A percentile compares a stretch with the other conserved stretches of the same genome.
phyloP scores from a whole-genome alignment of 257 asterid genomes.

The Ajuga chamaepitys region DNA sequence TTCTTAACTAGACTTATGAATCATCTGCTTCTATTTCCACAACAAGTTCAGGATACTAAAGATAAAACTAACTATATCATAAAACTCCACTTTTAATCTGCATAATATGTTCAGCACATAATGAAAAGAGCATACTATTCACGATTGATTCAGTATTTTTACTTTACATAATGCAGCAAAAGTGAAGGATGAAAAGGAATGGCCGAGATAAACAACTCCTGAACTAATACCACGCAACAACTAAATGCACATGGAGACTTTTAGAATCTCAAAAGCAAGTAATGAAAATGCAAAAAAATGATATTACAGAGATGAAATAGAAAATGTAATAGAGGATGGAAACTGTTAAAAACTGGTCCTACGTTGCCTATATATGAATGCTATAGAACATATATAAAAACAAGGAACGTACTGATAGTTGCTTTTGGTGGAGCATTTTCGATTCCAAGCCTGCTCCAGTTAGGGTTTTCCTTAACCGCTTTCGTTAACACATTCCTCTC shows the following conservation, averaged over 20 bases:
- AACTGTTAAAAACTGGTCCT: no score
- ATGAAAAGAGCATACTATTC: background rate
- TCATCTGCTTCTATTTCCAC: background rate
- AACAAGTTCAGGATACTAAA: background rate
- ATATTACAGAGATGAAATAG: no score
- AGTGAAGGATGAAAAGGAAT: background rate
- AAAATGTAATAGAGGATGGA: no score
- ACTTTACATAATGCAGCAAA: background rate
- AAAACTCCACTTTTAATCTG: background rate
- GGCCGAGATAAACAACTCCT: background rate
- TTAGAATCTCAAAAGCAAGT: background rate
- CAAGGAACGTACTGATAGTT: constrained; percentile 27
- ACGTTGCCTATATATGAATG: no score
- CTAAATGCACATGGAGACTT: background rate
- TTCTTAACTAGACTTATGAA: background rate
- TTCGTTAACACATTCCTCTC: constrained; percentile 59
- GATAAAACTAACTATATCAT: background rate
- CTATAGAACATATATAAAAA: background rate
- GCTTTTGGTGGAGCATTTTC: constrained; percentile 54
- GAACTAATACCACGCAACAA: background rate
- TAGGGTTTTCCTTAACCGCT: constrained; percentile 70
- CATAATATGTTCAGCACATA: background rate
- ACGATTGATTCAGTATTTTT: background rate
- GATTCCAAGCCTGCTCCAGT: constrained; percentile 70
- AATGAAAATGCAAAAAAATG: background rate